Conservation (phyloP, 1,284 basidiomycete genomes). For the Malassezia nana region DNA sequence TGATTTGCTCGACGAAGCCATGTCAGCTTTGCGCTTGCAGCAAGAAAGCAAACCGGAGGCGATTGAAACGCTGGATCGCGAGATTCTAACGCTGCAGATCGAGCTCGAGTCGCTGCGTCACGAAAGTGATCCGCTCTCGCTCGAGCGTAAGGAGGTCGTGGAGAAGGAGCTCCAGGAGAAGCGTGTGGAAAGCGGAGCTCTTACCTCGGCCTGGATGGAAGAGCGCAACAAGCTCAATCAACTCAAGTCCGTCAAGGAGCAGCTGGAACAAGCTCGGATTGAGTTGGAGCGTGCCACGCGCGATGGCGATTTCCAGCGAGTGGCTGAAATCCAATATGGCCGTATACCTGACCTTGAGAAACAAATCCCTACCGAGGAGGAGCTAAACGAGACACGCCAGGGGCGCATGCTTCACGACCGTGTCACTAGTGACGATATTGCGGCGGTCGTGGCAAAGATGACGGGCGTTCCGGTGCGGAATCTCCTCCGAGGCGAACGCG, state of each 20-base stretch:
- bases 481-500: constrained; percentile 74
- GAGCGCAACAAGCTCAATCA: constrained; percentile 67
- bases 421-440: constrained; percentile 78
- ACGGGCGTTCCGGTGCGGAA: constrained; percentile 87
- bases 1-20: constrained; percentile 38
- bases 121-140: constrained; percentile 71
- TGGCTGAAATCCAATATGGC: constrained; percentile 69
- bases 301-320: constrained; percentile 66
- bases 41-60: constrained; percentile 83
- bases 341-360: constrained; percentile 70
- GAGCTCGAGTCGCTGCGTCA: constrained; percentile 81
- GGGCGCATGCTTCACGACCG: constrained; percentile 64
- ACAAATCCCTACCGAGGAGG: constrained; percentile 65
- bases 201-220: constrained; percentile 64
- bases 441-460: constrained; percentile 68
- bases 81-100: constrained; percentile 70
- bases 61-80: constrained; percentile 69
- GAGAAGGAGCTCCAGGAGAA: constrained; percentile 49
- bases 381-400: constrained; percentile 29
- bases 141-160: constrained; percentile 61
- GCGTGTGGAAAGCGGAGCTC: constrained; percentile 40
- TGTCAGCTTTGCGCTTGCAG: constrained; percentile 69
- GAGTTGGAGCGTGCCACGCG: constrained; percentile 79
- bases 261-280: constrained; percentile 71
- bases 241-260: constrained; percentile 67